These are phyloP conservation scores for Elsinoe perseae DNA, from an alignment of 2,329 filamentous ascomycete species.

Conservation along the genomic window DNA sequence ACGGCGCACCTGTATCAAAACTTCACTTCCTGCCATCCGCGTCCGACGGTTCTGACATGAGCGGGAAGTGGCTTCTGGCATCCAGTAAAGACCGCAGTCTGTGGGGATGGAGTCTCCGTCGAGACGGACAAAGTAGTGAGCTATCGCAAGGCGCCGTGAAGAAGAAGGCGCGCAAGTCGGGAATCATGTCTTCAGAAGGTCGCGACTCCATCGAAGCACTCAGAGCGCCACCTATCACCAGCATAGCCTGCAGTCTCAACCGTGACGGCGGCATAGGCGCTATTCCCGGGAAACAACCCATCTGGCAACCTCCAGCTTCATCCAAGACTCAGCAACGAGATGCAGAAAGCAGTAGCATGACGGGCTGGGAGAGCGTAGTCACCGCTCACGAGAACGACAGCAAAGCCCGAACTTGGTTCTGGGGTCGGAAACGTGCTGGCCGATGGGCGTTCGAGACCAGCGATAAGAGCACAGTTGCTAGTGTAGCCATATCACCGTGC, in stretches of 20 bases:
- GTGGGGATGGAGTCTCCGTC: constrained; percentile 92
- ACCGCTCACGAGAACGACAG: constrained; percentile 83
- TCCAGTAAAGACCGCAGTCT: constrained; percentile 83
- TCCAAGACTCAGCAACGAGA: constrained; percentile 50
- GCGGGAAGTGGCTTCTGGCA: constrained; percentile 90
- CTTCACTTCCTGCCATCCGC: constrained; percentile 79
- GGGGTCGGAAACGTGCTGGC: constrained; percentile 87
- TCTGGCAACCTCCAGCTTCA: constrained; percentile 71
- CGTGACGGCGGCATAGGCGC: constrained; percentile 90
- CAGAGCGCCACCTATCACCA: constrained; percentile 86
- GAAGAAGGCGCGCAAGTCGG: constrained; percentile 81
- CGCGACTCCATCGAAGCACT: constrained; percentile 49
- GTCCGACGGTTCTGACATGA: constrained; percentile 79
- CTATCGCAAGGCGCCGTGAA: constrained; percentile 84
- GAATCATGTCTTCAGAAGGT: constrained; percentile 47
- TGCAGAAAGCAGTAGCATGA: constrained; percentile 65
- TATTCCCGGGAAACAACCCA: constrained; percentile 64
- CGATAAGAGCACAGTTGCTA: constrained; percentile 71
- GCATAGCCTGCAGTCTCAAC: constrained; percentile 84
- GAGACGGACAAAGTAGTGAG: constrained; percentile 88
- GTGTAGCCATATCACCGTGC: constrained; percentile 81
- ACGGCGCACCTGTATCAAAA: constrained; percentile 75
- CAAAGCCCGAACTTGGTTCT: constrained; percentile 92
- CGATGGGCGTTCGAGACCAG: constrained; percentile 86
- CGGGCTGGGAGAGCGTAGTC: constrained; percentile 94